Evolutionary conservation across 2,329 filamentous ascomycete genomes (phyloP).

Genomic region (Colletotrichum sp.): DNA sequence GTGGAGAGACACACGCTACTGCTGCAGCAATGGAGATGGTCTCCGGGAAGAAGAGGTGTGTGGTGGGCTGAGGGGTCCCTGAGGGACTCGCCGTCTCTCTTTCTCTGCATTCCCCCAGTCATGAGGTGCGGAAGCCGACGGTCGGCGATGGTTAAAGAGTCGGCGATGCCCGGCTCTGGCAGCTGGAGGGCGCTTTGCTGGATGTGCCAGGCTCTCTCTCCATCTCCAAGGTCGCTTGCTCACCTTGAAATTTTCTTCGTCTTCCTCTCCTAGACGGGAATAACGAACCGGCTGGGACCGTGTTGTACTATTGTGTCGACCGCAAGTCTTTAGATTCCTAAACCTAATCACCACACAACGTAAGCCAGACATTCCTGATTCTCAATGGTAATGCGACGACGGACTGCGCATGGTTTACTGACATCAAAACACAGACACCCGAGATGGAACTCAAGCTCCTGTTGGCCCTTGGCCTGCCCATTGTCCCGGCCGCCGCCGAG

Average conservation of each 20-base stretch:
- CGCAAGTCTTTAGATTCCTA: background rate
- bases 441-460: constrained; percentile 46
- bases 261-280: background rate
- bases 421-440: background rate
- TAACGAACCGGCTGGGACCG: background rate
- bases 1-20: background rate
- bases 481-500: constrained; percentile 57
- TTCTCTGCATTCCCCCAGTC: background rate
- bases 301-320: background rate
- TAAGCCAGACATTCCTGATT: background rate
- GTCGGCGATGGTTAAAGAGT: constrained; percentile 1
- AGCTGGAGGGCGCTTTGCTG: no score
- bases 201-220: background rate
- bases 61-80: background rate
- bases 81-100: background rate
- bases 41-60: background rate
- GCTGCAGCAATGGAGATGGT: background rate
- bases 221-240: background rate
- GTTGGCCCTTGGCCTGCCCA: constrained; percentile 27
- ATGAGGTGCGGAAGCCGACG: background rate
- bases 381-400: background rate
- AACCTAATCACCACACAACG: background rate
- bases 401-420: background rate
- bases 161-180: background rate
- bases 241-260: background rate